These are phyloP conservation scores for Chalaropsis ovoidea DNA, from an alignment of 2,329 filamentous ascomycete species.

Conservation along the genomic window DNA sequence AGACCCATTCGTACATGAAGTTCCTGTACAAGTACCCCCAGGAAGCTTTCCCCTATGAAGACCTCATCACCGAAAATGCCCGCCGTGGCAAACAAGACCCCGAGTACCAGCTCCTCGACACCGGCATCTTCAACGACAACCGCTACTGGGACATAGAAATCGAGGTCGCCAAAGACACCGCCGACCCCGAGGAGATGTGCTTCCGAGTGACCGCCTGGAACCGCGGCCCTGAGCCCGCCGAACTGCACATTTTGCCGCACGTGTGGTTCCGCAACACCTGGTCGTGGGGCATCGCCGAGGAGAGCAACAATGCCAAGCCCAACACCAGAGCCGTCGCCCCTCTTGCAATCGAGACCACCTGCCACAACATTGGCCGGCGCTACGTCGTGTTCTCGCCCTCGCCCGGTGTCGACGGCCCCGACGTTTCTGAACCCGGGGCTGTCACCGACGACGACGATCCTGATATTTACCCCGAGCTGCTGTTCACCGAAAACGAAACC, in stretches of 20 bases:
- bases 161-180: constrained; percentile 87
- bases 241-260: constrained; percentile 86
- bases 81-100: constrained; percentile 62
- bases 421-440: constrained; percentile 32
- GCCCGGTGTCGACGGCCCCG: constrained; percentile 56
- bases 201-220: constrained; percentile 97
- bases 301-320: constrained; percentile 73
- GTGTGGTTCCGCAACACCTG: constrained; percentile 97
- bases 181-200: constrained; percentile 80
- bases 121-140: constrained; percentile 76
- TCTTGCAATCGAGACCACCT: constrained; percentile 29
- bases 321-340: constrained; percentile 55
- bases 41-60: constrained; percentile 79
- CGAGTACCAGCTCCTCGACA: constrained; percentile 89
- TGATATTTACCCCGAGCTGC: constrained; percentile 71
- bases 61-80: constrained; percentile 75
- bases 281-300: constrained; percentile 76
- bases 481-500: constrained; percentile 95
- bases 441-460: constrained; percentile 40
- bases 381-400: constrained; percentile 82
- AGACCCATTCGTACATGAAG: constrained; percentile 88
- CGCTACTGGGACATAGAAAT: constrained; percentile 96
- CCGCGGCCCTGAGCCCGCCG: constrained; percentile 78
- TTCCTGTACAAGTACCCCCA: constrained; percentile 97
- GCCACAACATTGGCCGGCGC: constrained; percentile 66